Evolutionary conservation across 257 asterid genomes (phyloP).

Genomic region (Primulina huaijiensis): DNA sequence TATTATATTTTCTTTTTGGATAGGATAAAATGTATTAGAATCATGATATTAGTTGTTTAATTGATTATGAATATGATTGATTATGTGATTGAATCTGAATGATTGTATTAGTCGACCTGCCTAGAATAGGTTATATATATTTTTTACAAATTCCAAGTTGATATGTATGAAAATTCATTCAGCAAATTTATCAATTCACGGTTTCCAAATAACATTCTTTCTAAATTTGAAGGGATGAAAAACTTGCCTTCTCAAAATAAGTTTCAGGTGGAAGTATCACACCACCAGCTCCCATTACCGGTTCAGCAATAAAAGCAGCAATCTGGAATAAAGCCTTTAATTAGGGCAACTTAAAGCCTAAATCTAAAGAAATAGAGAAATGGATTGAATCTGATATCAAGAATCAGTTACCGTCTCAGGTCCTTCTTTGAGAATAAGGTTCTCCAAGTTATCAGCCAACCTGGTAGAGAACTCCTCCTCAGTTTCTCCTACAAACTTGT

Average conservation of each 20-base stretch:
- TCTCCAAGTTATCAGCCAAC: constrained; percentile 85
- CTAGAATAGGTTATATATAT: not conserved
- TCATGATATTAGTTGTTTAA: not conserved
- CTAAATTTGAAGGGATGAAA: not conserved
- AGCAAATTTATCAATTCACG: not conserved
- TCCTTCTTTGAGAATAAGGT: constrained; percentile 87
- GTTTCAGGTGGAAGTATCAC: constrained; percentile 93
- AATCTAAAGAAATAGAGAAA: not conserved
- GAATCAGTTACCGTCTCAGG: constrained; percentile 73
- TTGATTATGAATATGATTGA: not conserved
- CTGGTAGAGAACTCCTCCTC: constrained; percentile 95
- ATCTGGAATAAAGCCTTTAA: constrained; percentile 42
- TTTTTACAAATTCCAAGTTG: not conserved
- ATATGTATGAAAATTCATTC: not conserved
- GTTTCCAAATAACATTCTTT: not conserved
- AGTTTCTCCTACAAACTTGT: constrained; percentile 60
- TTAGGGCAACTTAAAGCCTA: constrained; percentile 12
- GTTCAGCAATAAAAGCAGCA: constrained; percentile 96
- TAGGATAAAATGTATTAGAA: not conserved
- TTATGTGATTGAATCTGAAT: not conserved
- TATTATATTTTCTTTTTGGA: not conserved
- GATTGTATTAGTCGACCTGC: not conserved
- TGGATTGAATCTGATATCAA: not conserved
- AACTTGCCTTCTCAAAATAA: constrained; percentile 75
- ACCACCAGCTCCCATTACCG: constrained; percentile 98